These are phyloP conservation scores for Cystofilobasidium bisporidii DNA, from an alignment of 768 basidiomycete species.

Conservation along the genomic window DNA sequence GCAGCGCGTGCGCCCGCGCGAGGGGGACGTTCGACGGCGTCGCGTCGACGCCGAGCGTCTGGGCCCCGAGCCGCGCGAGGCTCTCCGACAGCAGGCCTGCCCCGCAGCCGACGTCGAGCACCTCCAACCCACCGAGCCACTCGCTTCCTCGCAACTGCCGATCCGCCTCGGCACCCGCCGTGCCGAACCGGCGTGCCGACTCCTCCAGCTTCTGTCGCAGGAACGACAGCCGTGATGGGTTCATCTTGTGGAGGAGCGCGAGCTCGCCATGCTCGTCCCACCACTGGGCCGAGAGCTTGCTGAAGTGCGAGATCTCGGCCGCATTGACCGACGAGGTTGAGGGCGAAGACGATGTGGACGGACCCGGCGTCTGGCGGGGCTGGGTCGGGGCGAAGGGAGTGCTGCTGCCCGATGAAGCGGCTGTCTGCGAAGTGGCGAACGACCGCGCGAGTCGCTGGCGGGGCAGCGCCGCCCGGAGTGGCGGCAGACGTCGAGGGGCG, in stretches of 20 bases:
- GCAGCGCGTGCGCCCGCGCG: constrained; percentile 67
- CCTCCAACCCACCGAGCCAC: constrained; percentile 56
- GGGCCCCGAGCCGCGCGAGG: constrained; percentile 74
- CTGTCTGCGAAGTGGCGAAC: neutral
- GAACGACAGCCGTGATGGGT: constrained; percentile 75
- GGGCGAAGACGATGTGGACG: constrained; percentile 9
- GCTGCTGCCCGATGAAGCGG: no score
- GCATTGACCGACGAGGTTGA: constrained; percentile 53
- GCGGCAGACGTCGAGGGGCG: neutral
- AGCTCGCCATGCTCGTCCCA: constrained; percentile 94
- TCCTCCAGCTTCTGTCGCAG: constrained; percentile 45
- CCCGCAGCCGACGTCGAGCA: constrained; percentile 89
- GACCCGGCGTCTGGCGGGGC: neutral
- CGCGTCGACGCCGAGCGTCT: constrained; percentile 86
- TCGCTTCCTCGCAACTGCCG: constrained; percentile 30
- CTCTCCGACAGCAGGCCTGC: constrained; percentile 91
- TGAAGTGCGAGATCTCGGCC: constrained; percentile 80
- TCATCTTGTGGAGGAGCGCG: constrained; percentile 81
- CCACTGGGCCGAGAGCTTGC: constrained; percentile 79
- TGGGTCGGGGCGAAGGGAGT: neutral
- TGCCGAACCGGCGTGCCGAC: constrained; percentile 16
- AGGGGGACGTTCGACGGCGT: constrained; percentile 76
- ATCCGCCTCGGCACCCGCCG: neutral
- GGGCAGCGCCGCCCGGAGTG: neutral
- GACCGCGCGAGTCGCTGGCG: neutral